Evolutionary conservation across 208 protist species (phyloP), one percentile per base, ranked within the genome.

Genomic region (Trypanosoma boissoni): DNA sequence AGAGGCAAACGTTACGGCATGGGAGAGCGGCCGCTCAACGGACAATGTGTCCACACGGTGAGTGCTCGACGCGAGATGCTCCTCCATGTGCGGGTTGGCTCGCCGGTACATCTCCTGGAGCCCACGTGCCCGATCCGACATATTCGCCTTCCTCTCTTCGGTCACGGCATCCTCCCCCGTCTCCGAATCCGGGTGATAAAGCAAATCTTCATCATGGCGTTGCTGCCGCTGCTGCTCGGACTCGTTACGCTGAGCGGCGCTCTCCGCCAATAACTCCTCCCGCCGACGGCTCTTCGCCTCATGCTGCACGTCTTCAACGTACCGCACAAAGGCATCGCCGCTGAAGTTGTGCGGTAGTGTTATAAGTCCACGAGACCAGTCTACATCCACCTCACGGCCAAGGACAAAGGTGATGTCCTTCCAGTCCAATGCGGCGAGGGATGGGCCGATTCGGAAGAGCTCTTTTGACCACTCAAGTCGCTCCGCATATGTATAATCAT

Each of bases 401-500:
- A 96, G 72, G 6, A 91, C 34, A 52, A 96, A 94, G n/a, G 73
- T 83, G 58, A 96, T 91, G 21, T 92, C 91, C 26, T 73, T 73
- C 88, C 91, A 96, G 57, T 96, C 91, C 85, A 83, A 96, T 46
- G 76, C 81, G 1, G 91, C 78, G 21, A 96, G 73, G 2, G 78
- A 72, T 21, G 77, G 74, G 32, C 66, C 83, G 41, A 93, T 85
- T 59, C 82, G 79, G 56, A 88, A 94, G 2, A 96, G 72, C 68
- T 96, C 91, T 76, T 93, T 91, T 20, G 87, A 70, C 86, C 87
- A 96, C 64, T 76, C 71, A 20, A 94, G 67, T 12, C 91, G 77
- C 71, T 96, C 63, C n/a, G 86, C 81, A 58, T 96, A 96, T 16
- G 91, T 96, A 76, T 70, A 89, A 50, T 94, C 91, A 61, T 93